These are phyloP conservation scores for Sporothrix pseudoabietina DNA, from an alignment of 2,329 filamentous ascomycete genomes.

Conservation along the genomic window DNA sequence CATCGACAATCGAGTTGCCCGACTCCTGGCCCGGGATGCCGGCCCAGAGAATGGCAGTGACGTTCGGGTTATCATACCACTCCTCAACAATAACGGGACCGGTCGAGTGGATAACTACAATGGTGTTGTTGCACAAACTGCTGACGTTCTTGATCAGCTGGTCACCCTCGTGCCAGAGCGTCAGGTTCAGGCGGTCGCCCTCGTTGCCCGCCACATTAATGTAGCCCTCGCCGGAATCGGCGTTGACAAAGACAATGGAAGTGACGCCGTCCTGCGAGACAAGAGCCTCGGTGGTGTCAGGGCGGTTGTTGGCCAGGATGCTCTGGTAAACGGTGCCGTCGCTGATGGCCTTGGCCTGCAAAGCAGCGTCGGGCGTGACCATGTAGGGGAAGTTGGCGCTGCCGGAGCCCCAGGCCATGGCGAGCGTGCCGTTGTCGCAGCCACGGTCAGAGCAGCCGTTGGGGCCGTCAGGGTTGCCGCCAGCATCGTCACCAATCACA, in stretches of 20 bases:
- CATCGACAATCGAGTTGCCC: slow-evolving; percentile 75
- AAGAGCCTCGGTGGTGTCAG: slow-evolving; percentile 63
- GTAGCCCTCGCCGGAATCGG: slow-evolving; percentile 83
- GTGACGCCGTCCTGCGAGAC: slow-evolving; percentile 65
- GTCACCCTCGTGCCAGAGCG: slow-evolving; percentile 83
- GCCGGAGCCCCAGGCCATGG: slow-evolving; percentile 79
- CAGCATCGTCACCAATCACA: slow-evolving; percentile 82
- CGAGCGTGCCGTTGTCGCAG: slow-evolving; percentile 63
- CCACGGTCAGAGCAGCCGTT: slow-evolving; percentile 75
- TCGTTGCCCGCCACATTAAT: slow-evolving; percentile 79
- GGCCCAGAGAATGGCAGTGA: slow-evolving; percentile 82
- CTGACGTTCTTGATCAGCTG: slow-evolving; percentile 79
- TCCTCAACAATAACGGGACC: slow-evolving; percentile 77
- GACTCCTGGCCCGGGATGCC: slow-evolving; percentile 82
- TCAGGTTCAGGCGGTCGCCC: slow-evolving; percentile 91
- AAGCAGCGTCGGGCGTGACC: slow-evolving; percentile 70
- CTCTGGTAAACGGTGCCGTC: slow-evolving; percentile 66
- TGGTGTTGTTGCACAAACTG: slow-evolving; percentile 78
- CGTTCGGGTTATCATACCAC: slow-evolving; percentile 73
- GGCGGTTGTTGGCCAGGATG: slow-evolving; percentile 65
- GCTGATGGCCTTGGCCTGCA: slow-evolving; percentile 62
- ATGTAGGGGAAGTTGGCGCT: slow-evolving; percentile 75
- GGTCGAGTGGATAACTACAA: slow-evolving; percentile 85
- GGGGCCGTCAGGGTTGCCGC: slow-evolving; percentile 70
- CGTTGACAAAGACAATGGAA: slow-evolving; percentile 87